phyloP scores from a whole-genome alignment of 306 rosid species.

The Fragaria iinumae region DNA sequence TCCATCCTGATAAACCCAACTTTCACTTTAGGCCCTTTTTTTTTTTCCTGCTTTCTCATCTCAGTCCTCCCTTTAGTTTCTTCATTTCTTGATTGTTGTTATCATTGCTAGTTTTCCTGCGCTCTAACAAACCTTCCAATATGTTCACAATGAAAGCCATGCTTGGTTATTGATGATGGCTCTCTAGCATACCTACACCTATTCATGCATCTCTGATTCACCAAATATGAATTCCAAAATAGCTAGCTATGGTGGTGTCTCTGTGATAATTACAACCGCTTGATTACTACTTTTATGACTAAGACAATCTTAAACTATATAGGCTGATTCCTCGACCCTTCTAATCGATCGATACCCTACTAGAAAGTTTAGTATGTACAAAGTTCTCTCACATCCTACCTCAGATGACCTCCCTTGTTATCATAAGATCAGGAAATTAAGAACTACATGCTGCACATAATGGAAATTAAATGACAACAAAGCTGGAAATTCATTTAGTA shows the following conservation, averaged over 20 bases:
- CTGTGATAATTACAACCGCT: neutral
- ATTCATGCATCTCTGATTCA: constrained; percentile 2
- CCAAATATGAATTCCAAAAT: neutral
- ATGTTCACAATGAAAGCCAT: neutral
- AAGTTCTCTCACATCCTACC: too few species aligned
- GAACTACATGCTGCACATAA: neutral
- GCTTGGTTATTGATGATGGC: neutral
- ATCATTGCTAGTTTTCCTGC: constrained; percentile 25
- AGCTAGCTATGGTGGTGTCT: neutral
- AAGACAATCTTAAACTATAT: neutral
- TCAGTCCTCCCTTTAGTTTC: neutral
- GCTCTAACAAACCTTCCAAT: constrained; percentile 4
- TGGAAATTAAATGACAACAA: neutral
- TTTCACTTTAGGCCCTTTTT: constrained; percentile 20
- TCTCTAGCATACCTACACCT: neutral
- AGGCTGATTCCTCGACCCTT: neutral
- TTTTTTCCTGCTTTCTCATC: constrained; percentile 3
- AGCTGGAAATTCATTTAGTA: neutral
- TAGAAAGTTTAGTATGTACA: neutral
- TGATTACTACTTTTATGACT: neutral
- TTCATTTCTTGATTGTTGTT: constrained; percentile 14
- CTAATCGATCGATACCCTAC: neutral
- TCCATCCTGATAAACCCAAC: constrained; percentile 27
- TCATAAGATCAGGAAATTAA: neutral
- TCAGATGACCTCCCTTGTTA: neutral